phyloP scores from a whole-genome alignment of 192 early-diverging fungal species.

The Piromyces finnis region DNA sequence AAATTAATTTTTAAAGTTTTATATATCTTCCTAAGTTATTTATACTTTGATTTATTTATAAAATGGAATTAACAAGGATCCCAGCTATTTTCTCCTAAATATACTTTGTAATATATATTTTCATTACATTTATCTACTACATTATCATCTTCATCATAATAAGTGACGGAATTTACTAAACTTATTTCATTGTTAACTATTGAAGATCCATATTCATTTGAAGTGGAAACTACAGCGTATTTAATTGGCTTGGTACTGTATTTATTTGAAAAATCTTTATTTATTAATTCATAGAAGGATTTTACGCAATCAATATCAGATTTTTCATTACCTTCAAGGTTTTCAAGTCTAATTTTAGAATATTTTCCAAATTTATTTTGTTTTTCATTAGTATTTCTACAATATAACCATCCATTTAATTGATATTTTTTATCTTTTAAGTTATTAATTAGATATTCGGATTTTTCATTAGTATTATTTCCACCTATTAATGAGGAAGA shows the following conservation, averaged over 20 bases:
- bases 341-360: neutral
- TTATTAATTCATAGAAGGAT: neutral
- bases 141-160: neutral
- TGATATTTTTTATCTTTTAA: neutral
- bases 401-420: neutral
- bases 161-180: neutral
- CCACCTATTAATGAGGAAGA: neutral
- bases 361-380: neutral
- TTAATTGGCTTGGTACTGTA: neutral
- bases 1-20: too few species aligned
- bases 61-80: neutral
- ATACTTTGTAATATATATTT: neutral
- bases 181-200: neutral
- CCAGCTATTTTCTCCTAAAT: neutral
- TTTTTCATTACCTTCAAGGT: neutral
- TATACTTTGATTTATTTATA: too few species aligned
- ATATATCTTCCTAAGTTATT: too few species aligned
- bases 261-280: neutral
- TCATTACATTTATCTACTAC: neutral
- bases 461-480: neutral
- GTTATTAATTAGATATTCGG: neutral
- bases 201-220: neutral
- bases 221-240: neutral
- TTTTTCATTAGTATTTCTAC: neutral
- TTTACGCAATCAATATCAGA: neutral